These are phyloP conservation scores for Quercus phellos DNA, from an alignment of 331 rosid genomes.

Conservation along the genomic window DNA sequence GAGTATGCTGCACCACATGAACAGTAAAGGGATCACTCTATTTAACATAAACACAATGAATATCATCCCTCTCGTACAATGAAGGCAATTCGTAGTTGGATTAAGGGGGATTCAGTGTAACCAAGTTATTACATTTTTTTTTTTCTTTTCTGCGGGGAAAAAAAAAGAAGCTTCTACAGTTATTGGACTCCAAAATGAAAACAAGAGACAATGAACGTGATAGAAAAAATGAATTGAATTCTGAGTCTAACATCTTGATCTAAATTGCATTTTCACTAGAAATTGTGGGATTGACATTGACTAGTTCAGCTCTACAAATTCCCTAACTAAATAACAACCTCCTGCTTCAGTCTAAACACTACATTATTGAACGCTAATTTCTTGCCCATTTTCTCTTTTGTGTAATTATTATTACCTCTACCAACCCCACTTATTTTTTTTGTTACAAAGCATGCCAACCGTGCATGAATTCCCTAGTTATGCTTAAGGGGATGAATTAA, in stretches of 20 bases:
- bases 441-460: slow-evolving; percentile 21
- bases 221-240: slow-evolving; percentile 4
- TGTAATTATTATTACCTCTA: slow-evolving; percentile 23
- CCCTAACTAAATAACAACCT: slow-evolving; percentile 27
- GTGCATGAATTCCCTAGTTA: slow-evolving; percentile 27
- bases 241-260: slow-evolving; percentile 14
- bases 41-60: too few relatives aligned
- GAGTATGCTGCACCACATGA: too few relatives aligned
- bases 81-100: too few relatives aligned
- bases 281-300: slow-evolving; percentile 27
- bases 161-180: too few relatives aligned
- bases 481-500: slow-evolving; percentile 30
- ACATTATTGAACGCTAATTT: slow-evolving; percentile 28
- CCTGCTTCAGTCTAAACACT: slow-evolving; percentile 30
- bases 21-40: too few relatives aligned
- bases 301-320: slow-evolving; percentile 34
- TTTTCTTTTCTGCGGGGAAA: too few relatives aligned
- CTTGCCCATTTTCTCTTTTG: slow-evolving; percentile 19
- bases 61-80: too few relatives aligned
- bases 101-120: too few relatives aligned
- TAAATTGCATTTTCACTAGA: slow-evolving; percentile 32
- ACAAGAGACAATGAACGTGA: neutral
- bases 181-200: neutral
- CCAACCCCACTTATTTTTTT: slow-evolving; percentile 26
- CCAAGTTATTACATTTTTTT: too few relatives aligned